Base-by-base conservation (phyloP, 2,329 filamentous ascomycete species). In the Cladosporium austrohemisphaericum region DNA sequence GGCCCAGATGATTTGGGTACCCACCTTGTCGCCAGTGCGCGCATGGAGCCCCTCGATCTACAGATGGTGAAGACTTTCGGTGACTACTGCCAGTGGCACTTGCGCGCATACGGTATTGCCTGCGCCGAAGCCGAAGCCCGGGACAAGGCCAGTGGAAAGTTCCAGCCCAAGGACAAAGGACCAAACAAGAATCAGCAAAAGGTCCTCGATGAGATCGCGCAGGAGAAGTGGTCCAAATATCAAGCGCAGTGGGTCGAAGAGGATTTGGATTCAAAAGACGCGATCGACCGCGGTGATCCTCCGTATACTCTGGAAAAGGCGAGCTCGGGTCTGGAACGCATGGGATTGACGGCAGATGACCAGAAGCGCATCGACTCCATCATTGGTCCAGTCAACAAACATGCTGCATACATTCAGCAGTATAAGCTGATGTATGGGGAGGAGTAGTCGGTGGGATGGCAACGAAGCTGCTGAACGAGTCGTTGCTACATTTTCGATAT, bases 261-360 rank as follows among this genome's bases (percentile, higher is more conserved):
- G 20, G 18, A 45, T 19, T 10, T 14, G 9, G 38, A 41, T 7
- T 5, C 13, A 13, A 19, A 18, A n/a, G 7, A 10, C 3, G 9
- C 28, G 10, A 9, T 14, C 8, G 10, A 16, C 18, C 18, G 26
- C 5, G 26, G 16, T 9, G 5, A 1, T n/a, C 40, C 9, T n/a
- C 5, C 19, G 6, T 22, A 44, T 9, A 44, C 28, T 10, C 11
- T 18, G 2, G 19, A 13, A 20, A 35, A 35, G 18, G 41, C 41
- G 31, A 25, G 31, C 7, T 16, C 20, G 13, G 41, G 41, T 16
- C 29, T 45, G 8, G 41, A 45, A 31, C 41, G 31, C 22, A 45
- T 35, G 41, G 41, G 41, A 10, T 3, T 45, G 19, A 35, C 41
- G 4, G 8, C 33, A n/a, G 41, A 45, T 1, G 41, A 45, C 20